These are phyloP conservation scores for Backusella parvicylindrica DNA, from an alignment of 192 early-diverging fungal genomes.

Conservation along the genomic window DNA sequence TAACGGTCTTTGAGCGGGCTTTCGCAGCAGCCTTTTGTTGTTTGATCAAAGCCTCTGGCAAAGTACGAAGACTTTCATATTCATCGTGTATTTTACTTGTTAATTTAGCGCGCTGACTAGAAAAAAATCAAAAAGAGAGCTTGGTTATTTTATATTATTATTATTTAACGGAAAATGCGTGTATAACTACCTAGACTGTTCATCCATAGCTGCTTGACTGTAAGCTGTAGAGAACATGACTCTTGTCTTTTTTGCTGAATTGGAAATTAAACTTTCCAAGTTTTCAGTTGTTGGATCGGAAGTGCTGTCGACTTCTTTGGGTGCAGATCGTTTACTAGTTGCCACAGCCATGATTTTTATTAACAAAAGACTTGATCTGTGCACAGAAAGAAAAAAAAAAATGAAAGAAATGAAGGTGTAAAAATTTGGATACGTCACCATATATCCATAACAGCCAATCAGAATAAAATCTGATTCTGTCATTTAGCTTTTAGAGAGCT, in stretches of 20 bases:
- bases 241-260: constrained; percentile 32
- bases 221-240: constrained; percentile 30
- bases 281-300: constrained; percentile 7
- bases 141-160: background rate
- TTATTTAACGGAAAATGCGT: background rate
- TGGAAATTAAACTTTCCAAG: constrained; percentile 15
- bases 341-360: constrained; percentile 22
- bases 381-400: background rate
- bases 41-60: constrained; percentile 59
- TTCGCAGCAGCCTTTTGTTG: constrained; percentile 47
- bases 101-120: constrained; percentile 64
- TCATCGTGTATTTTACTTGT: constrained; percentile 75
- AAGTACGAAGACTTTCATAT: constrained; percentile 56
- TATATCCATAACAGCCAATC: background rate
- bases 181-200: constrained; percentile 28
- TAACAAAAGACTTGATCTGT: background rate
- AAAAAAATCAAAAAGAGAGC: background rate
- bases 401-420: background rate
- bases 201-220: constrained; percentile 38
- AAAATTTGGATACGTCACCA: constrained; percentile 1
- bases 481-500: background rate
- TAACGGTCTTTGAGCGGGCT: constrained; percentile 16
- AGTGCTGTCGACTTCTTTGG: background rate
- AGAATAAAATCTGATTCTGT: background rate
- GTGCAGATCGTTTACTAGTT: constrained; percentile 17